A percentile compares a stretch with the other conserved stretches of the same genome.
These are phyloP conservation scores for Hypoxylon cercidicola DNA, from an alignment of 495 filamentous ascomycete species.

Conservation along the genomic window DNA sequence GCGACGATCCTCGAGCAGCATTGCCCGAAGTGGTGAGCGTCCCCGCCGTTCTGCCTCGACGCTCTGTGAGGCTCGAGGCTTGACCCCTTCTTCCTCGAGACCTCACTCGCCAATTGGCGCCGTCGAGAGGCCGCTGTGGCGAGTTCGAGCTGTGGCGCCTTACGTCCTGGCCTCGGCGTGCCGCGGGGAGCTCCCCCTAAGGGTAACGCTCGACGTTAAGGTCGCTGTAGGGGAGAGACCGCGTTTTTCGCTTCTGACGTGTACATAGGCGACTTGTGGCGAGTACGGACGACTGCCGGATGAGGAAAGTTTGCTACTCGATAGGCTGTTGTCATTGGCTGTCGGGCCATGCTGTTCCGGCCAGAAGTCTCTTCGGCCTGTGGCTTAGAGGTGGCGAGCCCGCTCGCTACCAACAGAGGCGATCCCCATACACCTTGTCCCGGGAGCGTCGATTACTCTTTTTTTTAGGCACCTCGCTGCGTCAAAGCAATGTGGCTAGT, in stretches of 20 bases:
- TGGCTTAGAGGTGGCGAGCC: constrained; percentile 32
- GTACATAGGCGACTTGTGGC: constrained; percentile 30
- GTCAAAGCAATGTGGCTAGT: constrained; percentile 32
- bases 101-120: constrained; percentile 1
- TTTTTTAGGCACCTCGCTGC: constrained; percentile 7
- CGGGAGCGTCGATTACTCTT: not conserved
- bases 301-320: constrained; percentile 36
- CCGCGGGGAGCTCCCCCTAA: constrained; percentile 5
- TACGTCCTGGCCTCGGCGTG: not conserved
- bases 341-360: not conserved
- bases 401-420: not conserved
- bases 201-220: constrained; percentile 14
- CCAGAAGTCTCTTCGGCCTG: constrained; percentile 23
- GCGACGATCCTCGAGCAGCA: constrained; percentile 14
- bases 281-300: constrained; percentile 40
- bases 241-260: not conserved
- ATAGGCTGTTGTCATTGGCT: constrained; percentile 35
- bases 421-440: not conserved
- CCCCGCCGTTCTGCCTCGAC: not conserved
- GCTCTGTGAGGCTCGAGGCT: constrained; percentile 5
- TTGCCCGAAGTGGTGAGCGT: constrained; percentile 9
- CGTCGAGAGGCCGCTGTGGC: constrained; percentile 11
- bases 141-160: constrained; percentile 20
- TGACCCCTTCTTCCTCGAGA: not conserved
- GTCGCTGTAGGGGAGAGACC: not conserved